phyloP scores from a whole-genome alignment of 228 moss, liverwort and hornwort species.

The Sphagnum fallax region DNA sequence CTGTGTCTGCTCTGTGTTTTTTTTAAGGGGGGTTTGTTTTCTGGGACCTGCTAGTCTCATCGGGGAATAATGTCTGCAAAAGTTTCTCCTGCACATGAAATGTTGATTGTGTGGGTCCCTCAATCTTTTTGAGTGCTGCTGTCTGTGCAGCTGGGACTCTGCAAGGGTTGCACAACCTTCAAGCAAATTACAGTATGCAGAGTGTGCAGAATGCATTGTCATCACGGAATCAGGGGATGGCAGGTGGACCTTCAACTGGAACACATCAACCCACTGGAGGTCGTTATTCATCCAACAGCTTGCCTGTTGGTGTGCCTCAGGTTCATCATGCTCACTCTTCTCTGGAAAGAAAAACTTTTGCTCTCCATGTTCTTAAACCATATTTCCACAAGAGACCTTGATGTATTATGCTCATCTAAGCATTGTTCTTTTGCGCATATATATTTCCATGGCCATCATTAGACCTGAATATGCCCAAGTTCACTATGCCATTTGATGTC shows the following conservation, averaged over 20 bases:
- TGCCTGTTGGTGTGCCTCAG: slow-evolving; percentile 80
- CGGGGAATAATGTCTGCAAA: neutral
- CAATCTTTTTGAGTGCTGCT: too few species aligned
- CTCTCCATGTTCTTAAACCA: neutral
- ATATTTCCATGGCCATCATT: too few species aligned
- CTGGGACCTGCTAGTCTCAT: neutral
- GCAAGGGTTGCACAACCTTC: slow-evolving; percentile 73
- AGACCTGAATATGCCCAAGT: too few species aligned
- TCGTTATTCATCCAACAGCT: slow-evolving; percentile 66
- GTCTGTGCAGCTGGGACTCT: slow-evolving; percentile 17
- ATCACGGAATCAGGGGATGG: slow-evolving; percentile 69
- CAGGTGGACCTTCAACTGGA: slow-evolving; percentile 67
- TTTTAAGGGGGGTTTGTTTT: neutral
- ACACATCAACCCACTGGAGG: slow-evolving; percentile 68
- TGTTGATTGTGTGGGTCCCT: too few species aligned
- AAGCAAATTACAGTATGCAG: slow-evolving; percentile 79
- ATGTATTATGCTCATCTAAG: too few species aligned
- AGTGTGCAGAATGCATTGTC: slow-evolving; percentile 70
- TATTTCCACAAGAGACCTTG: neutral
- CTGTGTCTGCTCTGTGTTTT: neutral
- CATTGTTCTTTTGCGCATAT: too few species aligned
- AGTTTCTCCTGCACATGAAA: neutral
- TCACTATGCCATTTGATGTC: too few species aligned
- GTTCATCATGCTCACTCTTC: slow-evolving; percentile 15
- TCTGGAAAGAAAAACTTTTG: neutral